phyloP scores from a whole-genome alignment of 805 yeast genomes.

The Saccharomycopsis sp. region DNA sequence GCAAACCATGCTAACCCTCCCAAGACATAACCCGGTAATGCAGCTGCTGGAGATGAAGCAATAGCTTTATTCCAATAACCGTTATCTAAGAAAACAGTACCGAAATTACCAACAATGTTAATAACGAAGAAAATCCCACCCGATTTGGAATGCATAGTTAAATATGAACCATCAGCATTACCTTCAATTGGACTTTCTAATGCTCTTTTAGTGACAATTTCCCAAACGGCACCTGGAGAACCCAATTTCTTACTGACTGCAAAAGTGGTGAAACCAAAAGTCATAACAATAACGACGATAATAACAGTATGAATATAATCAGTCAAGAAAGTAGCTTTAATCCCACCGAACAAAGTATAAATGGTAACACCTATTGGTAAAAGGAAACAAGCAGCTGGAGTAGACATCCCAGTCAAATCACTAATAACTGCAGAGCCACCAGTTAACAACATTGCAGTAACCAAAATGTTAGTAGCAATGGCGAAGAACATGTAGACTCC shows the following conservation, averaged over 20 bases:
- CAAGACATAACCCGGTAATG: conserved; percentile 78
- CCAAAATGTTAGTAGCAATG: conserved; percentile 78
- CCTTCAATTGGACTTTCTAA: conserved; percentile 60
- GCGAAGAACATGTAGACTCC: conserved; percentile 69
- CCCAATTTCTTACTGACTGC: conserved; percentile 69
- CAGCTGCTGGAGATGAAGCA: conserved; percentile 76
- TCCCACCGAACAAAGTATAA: conserved; percentile 75
- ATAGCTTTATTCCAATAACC: conserved; percentile 89
- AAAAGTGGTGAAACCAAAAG: conserved; percentile 75
- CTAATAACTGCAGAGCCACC: conserved; percentile 84
- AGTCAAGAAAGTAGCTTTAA: conserved; percentile 74
- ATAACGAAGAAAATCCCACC: conserved; percentile 90
- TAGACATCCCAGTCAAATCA: conserved; percentile 76
- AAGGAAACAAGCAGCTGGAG: conserved; percentile 74
- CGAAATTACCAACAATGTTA: conserved; percentile 83
- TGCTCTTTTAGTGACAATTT: conserved; percentile 56
- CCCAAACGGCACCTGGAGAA: conserved; percentile 78
- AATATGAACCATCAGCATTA: conserved; percentile 78
- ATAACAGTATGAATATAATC: conserved; percentile 80
- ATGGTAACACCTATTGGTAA: conserved; percentile 75
- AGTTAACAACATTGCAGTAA: conserved; percentile 85
- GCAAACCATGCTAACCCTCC: conserved; percentile 94
- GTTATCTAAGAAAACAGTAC: conserved; percentile 79
- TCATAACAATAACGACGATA: conserved; percentile 65
- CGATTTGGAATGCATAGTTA: conserved; percentile 78